Evolutionary conservation across 2,329 filamentous ascomycete species (phyloP).

Genomic region (Westerdykella aurantiaca): DNA sequence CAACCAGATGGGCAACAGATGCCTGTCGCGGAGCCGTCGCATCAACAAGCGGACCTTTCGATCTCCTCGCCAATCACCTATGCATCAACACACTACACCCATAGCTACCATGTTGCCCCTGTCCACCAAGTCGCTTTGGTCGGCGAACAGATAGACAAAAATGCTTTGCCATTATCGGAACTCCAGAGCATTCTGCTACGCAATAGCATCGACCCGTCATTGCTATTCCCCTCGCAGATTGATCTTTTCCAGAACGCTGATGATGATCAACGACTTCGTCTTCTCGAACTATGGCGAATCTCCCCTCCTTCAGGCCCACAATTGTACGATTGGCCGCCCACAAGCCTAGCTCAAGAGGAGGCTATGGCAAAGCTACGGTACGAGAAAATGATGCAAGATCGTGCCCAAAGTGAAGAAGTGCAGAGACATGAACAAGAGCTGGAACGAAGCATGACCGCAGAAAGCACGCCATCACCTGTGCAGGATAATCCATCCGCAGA

Average conservation of each 20-base stretch:
- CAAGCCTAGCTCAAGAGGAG: constrained; percentile 52
- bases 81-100: constrained; percentile 78
- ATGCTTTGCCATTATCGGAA: constrained; percentile 33
- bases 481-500: constrained; percentile 50
- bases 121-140: constrained; percentile 22
- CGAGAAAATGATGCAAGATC: constrained; percentile 41
- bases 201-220: constrained; percentile 63
- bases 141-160: constrained; percentile 9
- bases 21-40: constrained; percentile 12
- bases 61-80: constrained; percentile 54
- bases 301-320: constrained; percentile 55
- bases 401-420: constrained; percentile 25
- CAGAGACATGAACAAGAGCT: constrained; percentile 23
- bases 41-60: constrained; percentile 21
- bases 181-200: constrained; percentile 55
- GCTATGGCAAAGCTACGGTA: constrained; percentile 55
- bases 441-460: constrained; percentile 22
- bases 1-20: constrained; percentile 10
- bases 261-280: constrained; percentile 62
- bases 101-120: constrained; percentile 60
- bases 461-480: constrained; percentile 11
- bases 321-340: constrained; percentile 50
- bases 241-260: constrained; percentile 73
- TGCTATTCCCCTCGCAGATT: constrained; percentile 68
- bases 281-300: constrained; percentile 82